Percentiles rank a stretch among this genome's conserved stretches.
These are phyloP conservation scores for Arxiozyma heterogenica DNA, from an alignment of 1,139 yeast genomes.

Conservation along the genomic window DNA sequence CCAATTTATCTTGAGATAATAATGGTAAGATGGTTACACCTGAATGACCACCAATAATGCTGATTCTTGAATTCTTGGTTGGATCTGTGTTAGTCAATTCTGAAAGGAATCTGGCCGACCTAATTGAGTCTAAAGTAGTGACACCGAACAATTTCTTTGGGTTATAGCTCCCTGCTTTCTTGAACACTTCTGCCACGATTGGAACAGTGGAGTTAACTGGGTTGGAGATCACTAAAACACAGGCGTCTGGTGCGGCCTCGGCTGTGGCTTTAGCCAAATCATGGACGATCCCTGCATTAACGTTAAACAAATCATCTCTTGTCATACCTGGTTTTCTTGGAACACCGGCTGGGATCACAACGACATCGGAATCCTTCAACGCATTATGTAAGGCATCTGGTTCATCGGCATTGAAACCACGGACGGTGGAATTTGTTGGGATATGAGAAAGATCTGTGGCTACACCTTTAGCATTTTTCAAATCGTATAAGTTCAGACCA, in stretches of 20 bases:
- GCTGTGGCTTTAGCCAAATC: constrained; percentile 87
- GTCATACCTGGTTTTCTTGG: constrained; percentile 99
- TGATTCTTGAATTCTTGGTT: constrained; percentile 53
- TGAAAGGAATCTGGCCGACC: constrained; percentile 87
- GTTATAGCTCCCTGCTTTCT: constrained; percentile 78
- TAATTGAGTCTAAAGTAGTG: constrained; percentile 88
- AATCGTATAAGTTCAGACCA: constrained; percentile 79
- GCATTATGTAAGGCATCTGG: constrained; percentile 58
- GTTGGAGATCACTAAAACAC: constrained; percentile 69
- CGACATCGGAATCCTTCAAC: constrained; percentile 73
- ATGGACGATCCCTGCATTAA: constrained; percentile 92
- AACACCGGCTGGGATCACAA: constrained; percentile 96
- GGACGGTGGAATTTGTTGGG: constrained; percentile 78
- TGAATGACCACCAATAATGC: constrained; percentile 96
- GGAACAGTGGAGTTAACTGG: constrained; percentile 98
- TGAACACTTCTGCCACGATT: constrained; percentile 71
- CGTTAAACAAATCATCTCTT: constrained; percentile 93
- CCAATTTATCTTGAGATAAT: constrained; percentile 44
- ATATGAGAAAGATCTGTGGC: constrained; percentile 94
- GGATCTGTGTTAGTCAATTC: constrained; percentile 46
- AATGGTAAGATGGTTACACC: constrained; percentile 97
- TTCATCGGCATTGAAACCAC: constrained; percentile 73
- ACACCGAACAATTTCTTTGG: constrained; percentile 93
- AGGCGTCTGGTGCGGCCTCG: constrained; percentile 79
- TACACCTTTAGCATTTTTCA: constrained; percentile 92